phyloP scores from a whole-genome alignment of 2,329 filamentous ascomycete genomes.

The Cercospora nicotianae region DNA sequence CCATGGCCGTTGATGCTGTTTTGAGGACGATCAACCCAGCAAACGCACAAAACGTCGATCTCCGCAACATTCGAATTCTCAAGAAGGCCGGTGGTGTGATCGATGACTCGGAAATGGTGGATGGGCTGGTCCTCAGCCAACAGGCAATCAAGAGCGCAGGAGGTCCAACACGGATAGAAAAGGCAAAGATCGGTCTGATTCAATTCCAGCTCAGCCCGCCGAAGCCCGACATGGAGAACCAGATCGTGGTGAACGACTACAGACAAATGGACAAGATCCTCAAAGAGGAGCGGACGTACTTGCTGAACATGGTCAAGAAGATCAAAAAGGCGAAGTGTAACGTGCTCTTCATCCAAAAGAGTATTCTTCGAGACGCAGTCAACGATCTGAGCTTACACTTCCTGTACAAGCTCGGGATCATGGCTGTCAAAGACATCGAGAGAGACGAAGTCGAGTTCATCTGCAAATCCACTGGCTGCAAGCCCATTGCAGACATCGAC shows the following conservation, averaged over 20 bases:
- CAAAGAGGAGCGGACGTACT: conserved; percentile 97
- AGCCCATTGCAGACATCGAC: conserved; percentile 97
- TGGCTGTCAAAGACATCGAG: conserved; percentile 96
- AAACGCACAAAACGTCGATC: conserved; percentile 92
- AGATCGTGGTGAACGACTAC: conserved; percentile 98
- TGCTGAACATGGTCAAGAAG: conserved; percentile 99
- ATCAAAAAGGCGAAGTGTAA: conserved; percentile 99
- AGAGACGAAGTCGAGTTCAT: conserved; percentile 98
- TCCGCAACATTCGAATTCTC: conserved; percentile 93
- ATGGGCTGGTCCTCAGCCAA: conserved; percentile 90
- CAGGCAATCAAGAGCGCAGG: conserved; percentile 90
- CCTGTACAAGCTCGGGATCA: conserved; percentile 92
- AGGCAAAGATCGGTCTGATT: conserved; percentile 93
- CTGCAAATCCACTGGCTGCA: conserved; percentile 98
- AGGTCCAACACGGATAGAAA: conserved; percentile 90
- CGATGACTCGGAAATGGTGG: conserved; percentile 95
- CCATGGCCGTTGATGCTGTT: conserved; percentile 96
- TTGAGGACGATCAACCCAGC: conserved; percentile 94
- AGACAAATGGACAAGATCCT: conserved; percentile 99
- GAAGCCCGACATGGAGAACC: conserved; percentile 99
- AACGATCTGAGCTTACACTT: conserved; percentile 98
- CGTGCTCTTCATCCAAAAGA: conserved; percentile 96
- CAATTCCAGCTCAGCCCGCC: conserved; percentile 98
- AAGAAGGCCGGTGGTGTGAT: conserved; percentile 98
- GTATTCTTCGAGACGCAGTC: conserved; percentile 93